Conservation (phyloP, 768 basidiomycete genomes). For the Cubamyces lactineus region DNA sequence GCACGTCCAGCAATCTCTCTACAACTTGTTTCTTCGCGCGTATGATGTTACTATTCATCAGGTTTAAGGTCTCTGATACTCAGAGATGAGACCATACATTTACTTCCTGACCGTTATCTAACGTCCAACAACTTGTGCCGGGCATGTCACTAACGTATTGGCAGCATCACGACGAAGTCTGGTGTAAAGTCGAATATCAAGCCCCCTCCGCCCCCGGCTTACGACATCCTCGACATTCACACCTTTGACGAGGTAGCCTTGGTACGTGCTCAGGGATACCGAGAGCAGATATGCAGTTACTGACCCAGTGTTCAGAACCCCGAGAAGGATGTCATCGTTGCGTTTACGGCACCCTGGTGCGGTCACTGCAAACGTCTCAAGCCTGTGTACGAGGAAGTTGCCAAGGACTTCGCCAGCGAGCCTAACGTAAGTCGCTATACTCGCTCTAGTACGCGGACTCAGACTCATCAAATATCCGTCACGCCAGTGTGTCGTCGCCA, state of each 20-base stretch:
- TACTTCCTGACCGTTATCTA: conserved; percentile 10
- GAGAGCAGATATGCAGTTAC: neutral
- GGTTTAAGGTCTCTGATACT: conserved; percentile 26
- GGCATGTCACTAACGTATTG: neutral
- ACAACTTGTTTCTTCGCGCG: neutral
- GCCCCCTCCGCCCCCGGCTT: conserved; percentile 76
- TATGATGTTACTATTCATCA: conserved; percentile 15
- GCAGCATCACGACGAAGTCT: conserved; percentile 73
- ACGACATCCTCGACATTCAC: conserved; percentile 64
- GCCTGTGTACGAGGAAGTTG: conserved; percentile 85
- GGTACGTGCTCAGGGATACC: conserved; percentile 40
- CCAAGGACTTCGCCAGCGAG: conserved; percentile 77
- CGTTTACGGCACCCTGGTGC: conserved; percentile 88
- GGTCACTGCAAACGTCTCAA: conserved; percentile 95
- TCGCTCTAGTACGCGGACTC: neutral
- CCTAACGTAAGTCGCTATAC: conserved; percentile 54
- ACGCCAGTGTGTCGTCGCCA: conserved; percentile 84
- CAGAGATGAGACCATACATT: conserved; percentile 13
- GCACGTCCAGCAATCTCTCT: too few relatives aligned
- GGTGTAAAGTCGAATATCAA: conserved; percentile 89
- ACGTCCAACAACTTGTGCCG: too few relatives aligned
- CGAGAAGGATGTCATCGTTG: conserved; percentile 81
- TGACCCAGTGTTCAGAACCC: conserved; percentile 48
- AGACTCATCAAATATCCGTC: neutral
- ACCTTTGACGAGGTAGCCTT: conserved; percentile 79